phyloP scores from a whole-genome alignment of 2,329 filamentous ascomycete genomes.

The Aspergillus sp. region DNA sequence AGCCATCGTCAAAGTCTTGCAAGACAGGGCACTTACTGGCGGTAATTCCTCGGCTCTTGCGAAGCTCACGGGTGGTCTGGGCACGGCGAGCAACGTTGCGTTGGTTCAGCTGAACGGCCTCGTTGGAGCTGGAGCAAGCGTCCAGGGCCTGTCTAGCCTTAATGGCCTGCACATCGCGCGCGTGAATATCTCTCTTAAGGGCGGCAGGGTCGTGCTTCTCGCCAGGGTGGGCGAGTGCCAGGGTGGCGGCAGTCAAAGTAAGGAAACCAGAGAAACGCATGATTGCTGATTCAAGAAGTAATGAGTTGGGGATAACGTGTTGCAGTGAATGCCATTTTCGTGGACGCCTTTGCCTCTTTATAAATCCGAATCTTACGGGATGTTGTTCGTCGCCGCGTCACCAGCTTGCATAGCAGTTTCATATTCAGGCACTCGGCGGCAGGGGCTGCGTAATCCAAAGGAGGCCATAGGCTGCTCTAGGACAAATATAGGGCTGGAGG shows the following conservation, averaged over 20 bases:
- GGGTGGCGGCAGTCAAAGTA: constrained; percentile 34
- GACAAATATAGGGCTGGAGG: background rate
- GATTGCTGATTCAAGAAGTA: background rate
- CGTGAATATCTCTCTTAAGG: constrained; percentile 35
- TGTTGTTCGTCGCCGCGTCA: constrained; percentile 7
- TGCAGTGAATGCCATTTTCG: background rate
- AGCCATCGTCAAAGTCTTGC: background rate
- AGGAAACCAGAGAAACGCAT: constrained; percentile 38
- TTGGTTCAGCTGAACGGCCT: constrained; percentile 31
- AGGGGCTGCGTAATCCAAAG: constrained; percentile 7
- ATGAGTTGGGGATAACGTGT: background rate
- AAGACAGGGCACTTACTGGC: constrained; percentile 23
- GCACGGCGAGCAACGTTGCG: constrained; percentile 36
- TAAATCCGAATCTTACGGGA: background rate
- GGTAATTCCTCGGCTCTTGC: constrained; percentile 33
- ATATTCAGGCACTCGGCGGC: background rate
- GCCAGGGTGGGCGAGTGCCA: constrained; percentile 37
- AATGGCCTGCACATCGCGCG: constrained; percentile 32
- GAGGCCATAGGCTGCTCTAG: background rate
- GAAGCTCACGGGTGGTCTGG: constrained; percentile 31
- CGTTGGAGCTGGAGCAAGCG: constrained; percentile 28
- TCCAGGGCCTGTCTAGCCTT: constrained; percentile 30
- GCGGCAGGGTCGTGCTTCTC: constrained; percentile 35
- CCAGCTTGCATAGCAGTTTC: background rate
- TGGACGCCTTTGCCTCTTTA: background rate